These are phyloP conservation scores for Austroboletus niveus DNA, from an alignment of 1,284 basidiomycete genomes.

Conservation along the genomic window DNA sequence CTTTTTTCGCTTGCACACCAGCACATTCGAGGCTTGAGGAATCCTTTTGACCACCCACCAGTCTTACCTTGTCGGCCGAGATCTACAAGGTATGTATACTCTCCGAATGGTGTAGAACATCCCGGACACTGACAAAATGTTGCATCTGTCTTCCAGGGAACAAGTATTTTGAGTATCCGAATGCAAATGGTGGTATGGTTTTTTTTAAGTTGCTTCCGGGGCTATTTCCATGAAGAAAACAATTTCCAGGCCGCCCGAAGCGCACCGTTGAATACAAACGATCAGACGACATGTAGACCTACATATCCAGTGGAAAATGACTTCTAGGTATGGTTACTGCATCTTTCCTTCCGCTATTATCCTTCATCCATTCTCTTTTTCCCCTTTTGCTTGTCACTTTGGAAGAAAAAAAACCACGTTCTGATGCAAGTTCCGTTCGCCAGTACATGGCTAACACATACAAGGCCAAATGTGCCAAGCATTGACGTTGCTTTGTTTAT, in stretches of 20 bases:
- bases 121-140: slow-evolving; percentile 1
- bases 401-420: background rate
- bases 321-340: slow-evolving; percentile 42
- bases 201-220: background rate
- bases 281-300: slow-evolving; percentile 49
- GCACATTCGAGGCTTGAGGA: background rate
- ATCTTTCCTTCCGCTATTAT: background rate
- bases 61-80: slow-evolving; percentile 25
- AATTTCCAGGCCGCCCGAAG: slow-evolving; percentile 33
- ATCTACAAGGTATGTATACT: slow-evolving; percentile 25
- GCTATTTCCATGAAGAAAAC: background rate
- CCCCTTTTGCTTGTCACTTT: background rate
- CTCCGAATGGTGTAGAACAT: background rate
- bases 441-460: slow-evolving; percentile 66
- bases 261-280: slow-evolving; percentile 49
- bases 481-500: slow-evolving; percentile 21
- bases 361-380: background rate
- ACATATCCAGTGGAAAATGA: slow-evolving; percentile 50
- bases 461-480: slow-evolving; percentile 48
- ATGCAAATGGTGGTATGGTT: slow-evolving; percentile 34
- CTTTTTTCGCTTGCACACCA: background rate
- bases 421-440: slow-evolving; percentile 3
- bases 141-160: slow-evolving; percentile 42
- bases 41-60: slow-evolving; percentile 9
- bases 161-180: slow-evolving; percentile 50